Percentiles rank a stretch among this genome's conserved stretches.
Conservation (phyloP, 306 rosid genomes). For the Quercus wislizeni region DNA sequence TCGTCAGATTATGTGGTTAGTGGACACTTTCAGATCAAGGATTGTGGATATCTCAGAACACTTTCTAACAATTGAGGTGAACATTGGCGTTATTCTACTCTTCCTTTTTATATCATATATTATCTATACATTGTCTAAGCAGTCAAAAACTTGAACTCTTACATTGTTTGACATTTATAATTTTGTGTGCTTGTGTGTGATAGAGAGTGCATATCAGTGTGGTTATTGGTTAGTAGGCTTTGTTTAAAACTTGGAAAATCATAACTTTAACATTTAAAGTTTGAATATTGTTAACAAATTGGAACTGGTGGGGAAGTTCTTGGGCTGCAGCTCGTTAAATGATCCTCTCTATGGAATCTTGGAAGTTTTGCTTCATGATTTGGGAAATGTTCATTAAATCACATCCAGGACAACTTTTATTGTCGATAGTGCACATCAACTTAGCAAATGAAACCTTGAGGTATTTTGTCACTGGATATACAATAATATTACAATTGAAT, state of each 20-base stretch:
- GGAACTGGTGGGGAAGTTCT: background rate
- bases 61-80: conserved; percentile 72
- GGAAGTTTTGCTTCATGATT: too few relatives aligned
- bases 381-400: too few relatives aligned
- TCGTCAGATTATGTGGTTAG: conserved; percentile 73
- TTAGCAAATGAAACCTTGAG: too few relatives aligned
- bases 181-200: background rate
- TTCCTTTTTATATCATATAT: background rate
- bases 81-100: background rate
- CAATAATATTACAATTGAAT: too few relatives aligned
- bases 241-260: background rate
- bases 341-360: background rate
- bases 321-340: background rate
- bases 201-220: background rate
- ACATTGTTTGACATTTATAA: background rate
- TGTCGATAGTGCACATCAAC: too few relatives aligned
- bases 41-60: conserved; percentile 76
- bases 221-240: too few relatives aligned
- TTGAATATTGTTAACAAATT: background rate
- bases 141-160: background rate
- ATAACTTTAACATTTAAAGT: too few relatives aligned
- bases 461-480: too few relatives aligned
- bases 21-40: conserved; percentile 68
- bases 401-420: too few relatives aligned
- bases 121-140: background rate